phyloP scores from a whole-genome alignment of 1,284 basidiomycete genomes.

The Puccinia brachypodii region DNA sequence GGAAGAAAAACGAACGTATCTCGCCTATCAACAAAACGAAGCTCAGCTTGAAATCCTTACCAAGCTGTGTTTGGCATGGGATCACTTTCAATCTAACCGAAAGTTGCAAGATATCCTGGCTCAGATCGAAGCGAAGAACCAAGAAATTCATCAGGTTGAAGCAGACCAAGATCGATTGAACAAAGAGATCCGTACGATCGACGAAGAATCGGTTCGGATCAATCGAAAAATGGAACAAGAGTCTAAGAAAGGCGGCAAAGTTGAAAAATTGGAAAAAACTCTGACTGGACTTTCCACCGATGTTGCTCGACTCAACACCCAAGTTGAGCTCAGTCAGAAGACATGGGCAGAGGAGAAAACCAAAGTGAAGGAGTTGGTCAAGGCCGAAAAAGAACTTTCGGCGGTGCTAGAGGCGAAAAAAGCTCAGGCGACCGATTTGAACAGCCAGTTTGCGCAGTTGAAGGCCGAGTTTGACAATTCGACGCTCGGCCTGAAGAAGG shows the following conservation, averaged over 20 bases:
- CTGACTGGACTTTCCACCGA: slow-evolving; percentile 78
- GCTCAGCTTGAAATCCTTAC: slow-evolving; percentile 87
- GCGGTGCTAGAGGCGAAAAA: slow-evolving; percentile 60
- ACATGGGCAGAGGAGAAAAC: slow-evolving; percentile 78
- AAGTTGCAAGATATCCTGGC: slow-evolving; percentile 59
- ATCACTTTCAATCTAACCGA: slow-evolving; percentile 72
- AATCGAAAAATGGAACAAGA: slow-evolving; percentile 56
- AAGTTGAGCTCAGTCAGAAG: slow-evolving; percentile 77
- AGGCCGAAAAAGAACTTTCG: slow-evolving; percentile 63
- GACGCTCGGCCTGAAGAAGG: slow-evolving; percentile 68
- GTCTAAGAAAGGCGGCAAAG: slow-evolving; percentile 71
- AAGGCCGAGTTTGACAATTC: slow-evolving; percentile 67
- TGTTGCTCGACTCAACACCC: slow-evolving; percentile 81
- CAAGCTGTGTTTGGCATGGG: slow-evolving; percentile 79
- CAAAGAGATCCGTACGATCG: slow-evolving; percentile 57
- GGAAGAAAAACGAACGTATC: slow-evolving; percentile 81
- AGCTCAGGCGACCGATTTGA: slow-evolving; percentile 63
- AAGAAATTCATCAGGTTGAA: slow-evolving; percentile 49
- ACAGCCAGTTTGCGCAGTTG: slow-evolving; percentile 66
- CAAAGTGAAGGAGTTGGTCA: slow-evolving; percentile 64
- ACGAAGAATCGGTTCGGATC: slow-evolving; percentile 60
- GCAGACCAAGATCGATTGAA: slow-evolving; percentile 49
- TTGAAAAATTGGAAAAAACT: slow-evolving; percentile 74
- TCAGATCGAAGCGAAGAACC: slow-evolving; percentile 47
- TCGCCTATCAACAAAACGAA: slow-evolving; percentile 86